Base-by-base conservation (phyloP, 2,329 filamentous ascomycete species). In the Pyrenochaeta sp. region DNA sequence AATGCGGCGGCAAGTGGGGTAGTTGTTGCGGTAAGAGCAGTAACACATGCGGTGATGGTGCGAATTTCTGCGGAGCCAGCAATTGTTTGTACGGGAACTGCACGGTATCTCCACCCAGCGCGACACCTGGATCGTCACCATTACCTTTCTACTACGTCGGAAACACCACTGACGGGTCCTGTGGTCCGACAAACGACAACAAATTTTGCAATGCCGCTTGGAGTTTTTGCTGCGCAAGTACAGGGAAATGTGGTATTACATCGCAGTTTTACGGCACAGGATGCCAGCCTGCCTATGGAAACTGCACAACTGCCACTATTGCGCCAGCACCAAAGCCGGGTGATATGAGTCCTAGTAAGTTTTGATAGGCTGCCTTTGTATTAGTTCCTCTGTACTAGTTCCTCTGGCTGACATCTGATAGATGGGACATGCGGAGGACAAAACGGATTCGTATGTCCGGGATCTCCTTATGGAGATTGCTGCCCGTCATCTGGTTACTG, bases 91-190 rank as follows among this genome's bases (percentile, higher is more conserved):
- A 30, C 10, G 28, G 28, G 6, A 30, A 30, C 28, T 58, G 55
- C 50, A 58, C 55, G 15, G 27, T 58, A 13, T 32, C 44, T 12
- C 44, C 44, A 47, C 44, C 44, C 25, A 47, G 9, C 44, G 24
- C 44, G 32, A 27, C 46, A 19, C 36, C 46, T 30, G 44, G 25
- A 49, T 3, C 54, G 37, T 34, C 50, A 15, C 19, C 50, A n/a
- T 45, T 44, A 19, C 52, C 52, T 13, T 50, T 50, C 40, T 50
- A 50, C 45, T 55, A 55, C 30, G 6, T 22, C 6, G 56, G 56
- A 30, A 58, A 52, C 40, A 58, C 51, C 47, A 58, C 55, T 13
- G 56, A 58, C 42, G 50, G 56, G 19, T 45, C 32, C 19, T 58
- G 56, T 34, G 52, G 52, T 24, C 52, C 52, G 8, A 46, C 5